Base-by-base conservation (phyloP, 805 yeast genomes). In the Candida wancherniae region DNA sequence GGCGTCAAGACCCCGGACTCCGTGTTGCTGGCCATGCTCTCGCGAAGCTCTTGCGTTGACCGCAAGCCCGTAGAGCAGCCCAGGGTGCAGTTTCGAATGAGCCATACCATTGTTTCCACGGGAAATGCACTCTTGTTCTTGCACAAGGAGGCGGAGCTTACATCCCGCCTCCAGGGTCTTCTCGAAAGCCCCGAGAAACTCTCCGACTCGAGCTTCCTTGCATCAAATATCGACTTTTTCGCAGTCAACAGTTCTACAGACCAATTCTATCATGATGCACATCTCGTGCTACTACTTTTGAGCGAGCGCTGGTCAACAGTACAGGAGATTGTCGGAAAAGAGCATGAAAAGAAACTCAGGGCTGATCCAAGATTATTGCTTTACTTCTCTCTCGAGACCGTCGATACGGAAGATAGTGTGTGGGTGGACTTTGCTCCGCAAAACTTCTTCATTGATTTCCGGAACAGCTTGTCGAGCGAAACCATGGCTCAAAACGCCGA, bases 351-450 rank as follows among this genome's bases (percentile, higher is more conserved):
- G 2, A 13, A 9, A 0, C 3, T 9, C 3, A 21, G 12, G 10
- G 11, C 33, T 3, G 47, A 44, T 22, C 38, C 40, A 5, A 32
- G 48, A n/a, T 23, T 42, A 10, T 23, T 39, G 19, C 31, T 44
- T 19, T 22, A 33, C 4, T 33, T 23, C 17, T 28, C 24, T 9
- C 18, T 29, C 4, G 29, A 22, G 1, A 24, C 14, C 3, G 11
- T 15, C 4, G 9, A 29, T 4, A 28, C 24, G 5, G 15, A 12
- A 3, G 33, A 29, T 5, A 22, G 15, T 1, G 20, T 40, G 9
- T 41, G 44, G 42, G 14, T 10, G 14, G 28, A 23, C 9, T 30
- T 36, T 17, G 10, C 7, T 5, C 24, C 28, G 2, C 33, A 36
- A 4, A 22, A 12, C 5, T 25, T 29, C n/a, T 23, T 36, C 9